Percentiles rank a stretch among this genome's conserved stretches.
Evolutionary conservation across 169 alveolate species (phyloP).

Genomic region (Cystoisospora suis): DNA sequence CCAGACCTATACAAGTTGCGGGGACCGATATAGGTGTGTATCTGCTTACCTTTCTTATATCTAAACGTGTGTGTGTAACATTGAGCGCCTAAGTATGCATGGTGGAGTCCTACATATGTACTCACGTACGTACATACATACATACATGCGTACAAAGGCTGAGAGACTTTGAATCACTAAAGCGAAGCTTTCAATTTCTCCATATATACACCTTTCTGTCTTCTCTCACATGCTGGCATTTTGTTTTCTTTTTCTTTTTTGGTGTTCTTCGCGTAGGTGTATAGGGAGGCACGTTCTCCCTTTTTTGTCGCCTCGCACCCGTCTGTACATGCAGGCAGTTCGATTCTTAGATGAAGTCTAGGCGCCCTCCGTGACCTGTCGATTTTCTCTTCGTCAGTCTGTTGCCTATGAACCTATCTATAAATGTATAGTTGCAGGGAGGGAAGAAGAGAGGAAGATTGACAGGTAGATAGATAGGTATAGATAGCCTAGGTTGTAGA

Average conservation of each 20-base stretch:
- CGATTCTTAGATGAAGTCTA: too few relatives aligned
- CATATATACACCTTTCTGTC: background rate
- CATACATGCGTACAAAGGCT: background rate
- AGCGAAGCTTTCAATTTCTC: background rate
- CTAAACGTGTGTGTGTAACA: background rate
- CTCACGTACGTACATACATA: background rate
- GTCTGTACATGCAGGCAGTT: too few relatives aligned
- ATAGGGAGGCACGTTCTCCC: too few relatives aligned
- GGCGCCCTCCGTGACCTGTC: too few relatives aligned
- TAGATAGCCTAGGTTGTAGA: background rate
- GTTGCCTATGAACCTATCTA: background rate
- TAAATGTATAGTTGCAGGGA: background rate
- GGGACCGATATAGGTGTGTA: slow-evolving; percentile 6
- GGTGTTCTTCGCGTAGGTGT: too few relatives aligned
- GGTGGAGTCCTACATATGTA: background rate
- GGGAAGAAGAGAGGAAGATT: background rate
- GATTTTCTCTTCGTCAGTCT: too few relatives aligned
- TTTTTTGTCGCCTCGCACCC: too few relatives aligned
- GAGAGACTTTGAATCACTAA: background rate
- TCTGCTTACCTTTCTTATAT: background rate
- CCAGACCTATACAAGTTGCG: background rate
- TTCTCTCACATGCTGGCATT: too few relatives aligned
- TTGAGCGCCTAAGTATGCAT: background rate
- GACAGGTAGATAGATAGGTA: background rate
- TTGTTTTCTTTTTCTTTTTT: too few relatives aligned